phyloP scores from a whole-genome alignment of 2,329 filamentous ascomycete genomes.

The Beauveria sp. region DNA sequence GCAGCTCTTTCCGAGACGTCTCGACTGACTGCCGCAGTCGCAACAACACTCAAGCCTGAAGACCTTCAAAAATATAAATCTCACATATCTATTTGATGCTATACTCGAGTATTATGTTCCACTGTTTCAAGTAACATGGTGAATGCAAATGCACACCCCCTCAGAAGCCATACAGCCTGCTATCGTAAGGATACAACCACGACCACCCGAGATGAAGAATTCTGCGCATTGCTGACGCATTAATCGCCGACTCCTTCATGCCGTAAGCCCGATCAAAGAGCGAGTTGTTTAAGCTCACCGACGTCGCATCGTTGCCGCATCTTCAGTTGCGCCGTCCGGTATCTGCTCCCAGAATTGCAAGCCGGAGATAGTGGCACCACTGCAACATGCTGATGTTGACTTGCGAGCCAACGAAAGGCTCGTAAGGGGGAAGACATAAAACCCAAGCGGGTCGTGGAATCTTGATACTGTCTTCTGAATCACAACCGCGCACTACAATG shows the following conservation, averaged over 20 bases:
- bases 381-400: too few species aligned
- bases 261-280: not conserved
- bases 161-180: constrained; percentile 1
- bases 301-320: not conserved
- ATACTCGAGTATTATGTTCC: not conserved
- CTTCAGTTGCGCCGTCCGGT: not conserved
- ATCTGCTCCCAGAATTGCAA: constrained; percentile 2
- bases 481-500: too few species aligned
- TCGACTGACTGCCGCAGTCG: too few species aligned
- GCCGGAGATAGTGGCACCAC: constrained; percentile 3
- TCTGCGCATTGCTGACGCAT: not conserved
- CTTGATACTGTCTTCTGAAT: too few species aligned
- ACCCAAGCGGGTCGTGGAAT: too few species aligned
- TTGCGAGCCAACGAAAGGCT: too few species aligned
- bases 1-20: too few species aligned
- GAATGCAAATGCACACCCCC: not conserved
- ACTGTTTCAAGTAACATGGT: not conserved
- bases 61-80: too few species aligned
- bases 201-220: constrained; percentile 3
- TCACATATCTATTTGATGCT: not conserved
- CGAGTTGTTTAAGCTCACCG: not conserved
- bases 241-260: constrained; percentile 7
- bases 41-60: too few species aligned
- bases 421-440: too few species aligned
- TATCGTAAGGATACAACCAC: constrained; percentile 5